These are phyloP conservation scores for Arctostaphylos glauca DNA, from an alignment of 148 eudicot species.

Conservation along the genomic window DNA sequence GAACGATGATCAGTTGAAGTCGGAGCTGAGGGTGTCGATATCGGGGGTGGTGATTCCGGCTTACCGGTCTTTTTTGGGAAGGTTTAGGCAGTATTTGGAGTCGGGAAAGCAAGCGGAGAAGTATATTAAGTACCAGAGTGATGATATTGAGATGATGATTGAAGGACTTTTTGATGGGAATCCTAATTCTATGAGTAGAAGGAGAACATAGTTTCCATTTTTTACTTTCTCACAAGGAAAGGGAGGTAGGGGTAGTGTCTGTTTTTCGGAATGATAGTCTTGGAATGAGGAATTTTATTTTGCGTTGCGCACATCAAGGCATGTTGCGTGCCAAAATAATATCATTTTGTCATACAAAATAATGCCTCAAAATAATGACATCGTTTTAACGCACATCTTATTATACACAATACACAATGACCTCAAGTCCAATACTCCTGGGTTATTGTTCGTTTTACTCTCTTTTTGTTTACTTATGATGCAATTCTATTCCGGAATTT, in stretches of 20 bases:
- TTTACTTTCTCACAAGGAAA: neutral
- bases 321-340: too few relatives aligned
- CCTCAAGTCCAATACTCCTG: too few relatives aligned
- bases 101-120: conserved; percentile 58
- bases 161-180: conserved; percentile 80
- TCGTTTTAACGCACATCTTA: too few relatives aligned
- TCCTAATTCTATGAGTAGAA: conserved; percentile 58
- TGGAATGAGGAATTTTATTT: too few relatives aligned
- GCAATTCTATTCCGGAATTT: neutral
- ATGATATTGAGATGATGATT: conserved; percentile 74
- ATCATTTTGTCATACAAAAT: too few relatives aligned
- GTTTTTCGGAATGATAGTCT: too few relatives aligned
- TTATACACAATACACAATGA: too few relatives aligned
- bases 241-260: too few relatives aligned
- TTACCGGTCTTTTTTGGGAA: conserved; percentile 65
- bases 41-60: conserved; percentile 85
- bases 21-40: conserved; percentile 81
- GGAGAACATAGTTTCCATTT: conserved; percentile 32
- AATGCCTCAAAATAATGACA: too few relatives aligned
- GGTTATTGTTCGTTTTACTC: neutral
- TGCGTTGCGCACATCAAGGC: too few relatives aligned
- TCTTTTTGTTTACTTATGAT: neutral
- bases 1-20: conserved; percentile 78
- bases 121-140: conserved; percentile 86
- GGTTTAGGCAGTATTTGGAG: conserved; percentile 63